Conservation (phyloP, 2,329 filamentous ascomycete genomes). For the Alternaria consortialis region DNA sequence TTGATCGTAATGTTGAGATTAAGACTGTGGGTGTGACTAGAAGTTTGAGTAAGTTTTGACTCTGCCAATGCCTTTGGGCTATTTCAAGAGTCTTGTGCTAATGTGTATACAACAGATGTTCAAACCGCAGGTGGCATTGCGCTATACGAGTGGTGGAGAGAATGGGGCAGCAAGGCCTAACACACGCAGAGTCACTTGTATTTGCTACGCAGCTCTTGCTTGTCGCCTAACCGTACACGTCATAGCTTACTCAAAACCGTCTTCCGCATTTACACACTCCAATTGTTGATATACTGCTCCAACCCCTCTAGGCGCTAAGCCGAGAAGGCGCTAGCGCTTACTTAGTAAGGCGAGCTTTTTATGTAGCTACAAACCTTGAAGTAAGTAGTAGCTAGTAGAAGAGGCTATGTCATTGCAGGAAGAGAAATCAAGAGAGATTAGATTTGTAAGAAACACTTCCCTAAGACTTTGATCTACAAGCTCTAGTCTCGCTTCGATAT, state of each 20-base stretch:
- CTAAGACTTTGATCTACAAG: too few relatives aligned
- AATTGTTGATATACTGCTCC: too few relatives aligned
- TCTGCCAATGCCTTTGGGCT: background rate
- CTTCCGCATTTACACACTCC: background rate
- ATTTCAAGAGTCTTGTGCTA: background rate
- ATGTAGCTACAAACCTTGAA: too few relatives aligned
- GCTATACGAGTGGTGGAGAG: constrained; percentile 61
- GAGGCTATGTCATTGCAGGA: too few relatives aligned
- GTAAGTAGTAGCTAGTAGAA: too few relatives aligned
- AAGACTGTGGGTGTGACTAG: constrained; percentile 61
- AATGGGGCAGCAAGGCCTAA: constrained; percentile 41
- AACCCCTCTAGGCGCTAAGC: too few relatives aligned
- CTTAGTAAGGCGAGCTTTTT: too few relatives aligned
- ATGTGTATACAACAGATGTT: constrained; percentile 48
- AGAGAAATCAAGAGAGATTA: too few relatives aligned
- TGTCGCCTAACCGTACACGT: background rate
- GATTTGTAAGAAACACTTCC: too few relatives aligned
- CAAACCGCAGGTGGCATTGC: constrained; percentile 63
- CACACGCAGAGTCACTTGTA: background rate
- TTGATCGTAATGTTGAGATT: constrained; percentile 63
- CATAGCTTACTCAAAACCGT: background rate
- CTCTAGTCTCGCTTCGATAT: too few relatives aligned
- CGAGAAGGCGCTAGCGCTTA: too few relatives aligned
- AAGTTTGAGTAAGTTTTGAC: constrained; percentile 54
- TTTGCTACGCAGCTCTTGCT: background rate